Conservation (phyloP, 768 basidiomycete genomes). For the Favolaschia claudopus region DNA sequence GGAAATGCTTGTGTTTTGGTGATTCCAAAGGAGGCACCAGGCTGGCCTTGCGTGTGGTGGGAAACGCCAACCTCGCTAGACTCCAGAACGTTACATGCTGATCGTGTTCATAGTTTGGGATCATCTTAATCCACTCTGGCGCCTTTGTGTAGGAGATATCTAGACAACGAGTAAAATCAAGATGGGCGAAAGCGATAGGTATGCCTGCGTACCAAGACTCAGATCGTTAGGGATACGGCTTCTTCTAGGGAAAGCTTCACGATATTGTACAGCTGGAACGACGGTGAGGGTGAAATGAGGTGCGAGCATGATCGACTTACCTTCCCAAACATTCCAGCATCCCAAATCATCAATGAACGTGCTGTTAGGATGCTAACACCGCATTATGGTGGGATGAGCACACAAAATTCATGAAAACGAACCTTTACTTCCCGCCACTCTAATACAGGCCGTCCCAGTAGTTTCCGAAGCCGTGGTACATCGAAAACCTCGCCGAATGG, state of each 20-base stretch:
- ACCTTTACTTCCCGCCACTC: slow-evolving; percentile 72
- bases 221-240: slow-evolving; percentile 46
- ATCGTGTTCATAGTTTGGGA: slow-evolving; percentile 54
- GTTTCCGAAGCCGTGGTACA: slow-evolving; percentile 54
- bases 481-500: slow-evolving; percentile 70
- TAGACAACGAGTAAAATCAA: slow-evolving; percentile 36
- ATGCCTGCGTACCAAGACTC: slow-evolving; percentile 48
- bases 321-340: slow-evolving; percentile 65
- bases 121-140: slow-evolving; percentile 56
- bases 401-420: background rate
- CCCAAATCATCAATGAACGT: slow-evolving; percentile 54
- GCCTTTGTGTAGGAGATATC: slow-evolving; percentile 62
- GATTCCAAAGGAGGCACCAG: slow-evolving; percentile 51
- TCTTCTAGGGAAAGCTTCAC: slow-evolving; percentile 46
- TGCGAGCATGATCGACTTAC: too few species aligned
- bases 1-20: slow-evolving; percentile 44
- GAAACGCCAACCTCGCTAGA: slow-evolving; percentile 54
- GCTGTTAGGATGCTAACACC: slow-evolving; percentile 41
- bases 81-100: slow-evolving; percentile 54
- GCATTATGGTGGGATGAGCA: background rate
- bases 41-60: slow-evolving; percentile 48
- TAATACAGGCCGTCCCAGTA: slow-evolving; percentile 55
- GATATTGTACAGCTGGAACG: slow-evolving; percentile 50
- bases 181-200: slow-evolving; percentile 12
- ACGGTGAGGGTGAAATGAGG: too few species aligned